phyloP scores from a whole-genome alignment of 2,329 filamentous ascomycete species.

The Fusarium zealandicum region DNA sequence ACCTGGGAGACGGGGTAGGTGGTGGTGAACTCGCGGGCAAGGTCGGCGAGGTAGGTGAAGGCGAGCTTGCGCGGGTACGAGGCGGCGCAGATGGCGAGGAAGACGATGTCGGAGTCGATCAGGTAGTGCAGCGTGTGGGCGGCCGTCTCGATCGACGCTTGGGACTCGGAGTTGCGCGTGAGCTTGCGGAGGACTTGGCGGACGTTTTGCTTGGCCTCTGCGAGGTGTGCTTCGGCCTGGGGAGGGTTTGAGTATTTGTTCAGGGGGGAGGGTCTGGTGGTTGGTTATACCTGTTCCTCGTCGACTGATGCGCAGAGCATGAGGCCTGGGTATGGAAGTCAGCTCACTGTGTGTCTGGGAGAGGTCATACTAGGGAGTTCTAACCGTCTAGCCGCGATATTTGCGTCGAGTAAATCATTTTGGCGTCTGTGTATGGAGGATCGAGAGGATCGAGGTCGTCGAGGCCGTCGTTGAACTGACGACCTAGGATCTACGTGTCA shows the following conservation, averaged over 20 bases:
- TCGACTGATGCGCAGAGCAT: slow-evolving; percentile 96
- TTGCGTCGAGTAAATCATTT: slow-evolving; percentile 90
- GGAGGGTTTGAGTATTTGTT: neutral
- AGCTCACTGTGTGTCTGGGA: slow-evolving; percentile 10
- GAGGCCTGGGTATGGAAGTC: slow-evolving; percentile 70
- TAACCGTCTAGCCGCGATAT: slow-evolving; percentile 95
- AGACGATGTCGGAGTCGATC: slow-evolving; percentile 83
- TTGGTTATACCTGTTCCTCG: slow-evolving; percentile 75
- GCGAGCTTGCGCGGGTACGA: slow-evolving; percentile 98
- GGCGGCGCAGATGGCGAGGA: slow-evolving; percentile 90
- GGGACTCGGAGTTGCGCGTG: slow-evolving; percentile 85
- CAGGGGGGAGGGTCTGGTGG: neutral
- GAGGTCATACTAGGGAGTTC: slow-evolving; percentile 24
- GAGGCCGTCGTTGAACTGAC: slow-evolving; percentile 16
- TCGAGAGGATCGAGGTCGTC: slow-evolving; percentile 3
- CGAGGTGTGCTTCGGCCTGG: slow-evolving; percentile 73
- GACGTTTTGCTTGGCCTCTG: slow-evolving; percentile 88
- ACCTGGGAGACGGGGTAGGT: slow-evolving; percentile 80
- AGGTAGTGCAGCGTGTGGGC: slow-evolving; percentile 88
- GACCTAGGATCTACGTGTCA: slow-evolving; percentile 38
- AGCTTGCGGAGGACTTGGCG: slow-evolving; percentile 90
- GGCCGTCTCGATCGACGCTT: slow-evolving; percentile 90
- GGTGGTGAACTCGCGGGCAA: slow-evolving; percentile 87
- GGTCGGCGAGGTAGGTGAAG: slow-evolving; percentile 96
- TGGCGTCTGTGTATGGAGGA: slow-evolving; percentile 3